These are phyloP conservation scores for Paragyromitra xinjiangensis DNA, from an alignment of 495 filamentous ascomycete genomes.

Conservation along the genomic window DNA sequence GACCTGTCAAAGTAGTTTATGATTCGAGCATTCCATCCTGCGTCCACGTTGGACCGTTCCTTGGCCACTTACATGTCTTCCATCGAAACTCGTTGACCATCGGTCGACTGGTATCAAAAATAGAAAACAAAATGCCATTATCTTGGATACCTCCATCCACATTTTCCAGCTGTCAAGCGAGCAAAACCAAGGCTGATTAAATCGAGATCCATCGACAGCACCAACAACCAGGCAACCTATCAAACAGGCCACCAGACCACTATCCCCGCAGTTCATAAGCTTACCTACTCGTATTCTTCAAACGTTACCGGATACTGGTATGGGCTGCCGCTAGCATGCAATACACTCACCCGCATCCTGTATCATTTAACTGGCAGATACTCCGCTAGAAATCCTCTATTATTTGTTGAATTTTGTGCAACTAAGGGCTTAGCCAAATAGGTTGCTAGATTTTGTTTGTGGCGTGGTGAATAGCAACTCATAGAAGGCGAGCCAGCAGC, in stretches of 20 bases:
- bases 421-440: too few relatives aligned
- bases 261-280: neutral
- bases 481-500: too few relatives aligned
- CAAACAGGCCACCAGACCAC: neutral
- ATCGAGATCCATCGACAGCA: constrained; percentile 2
- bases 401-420: too few relatives aligned
- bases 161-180: neutral
- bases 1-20: neutral
- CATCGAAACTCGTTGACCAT: neutral
- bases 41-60: neutral
- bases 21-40: too few relatives aligned
- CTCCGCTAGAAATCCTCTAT: too few relatives aligned
- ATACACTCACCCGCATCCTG: too few relatives aligned
- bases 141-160: neutral
- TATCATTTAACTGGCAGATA: too few relatives aligned
- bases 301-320: too few relatives aligned
- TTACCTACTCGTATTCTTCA: too few relatives aligned
- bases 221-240: neutral
- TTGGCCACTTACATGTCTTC: neutral
- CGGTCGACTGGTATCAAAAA: neutral
- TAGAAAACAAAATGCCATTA: neutral
- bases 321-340: too few relatives aligned
- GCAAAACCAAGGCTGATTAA: neutral
- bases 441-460: too few relatives aligned
- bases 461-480: too few relatives aligned